These are phyloP conservation scores for Pseudocercospora fijiensis DNA, from an alignment of 2,329 filamentous ascomycete species.

Conservation along the genomic window DNA sequence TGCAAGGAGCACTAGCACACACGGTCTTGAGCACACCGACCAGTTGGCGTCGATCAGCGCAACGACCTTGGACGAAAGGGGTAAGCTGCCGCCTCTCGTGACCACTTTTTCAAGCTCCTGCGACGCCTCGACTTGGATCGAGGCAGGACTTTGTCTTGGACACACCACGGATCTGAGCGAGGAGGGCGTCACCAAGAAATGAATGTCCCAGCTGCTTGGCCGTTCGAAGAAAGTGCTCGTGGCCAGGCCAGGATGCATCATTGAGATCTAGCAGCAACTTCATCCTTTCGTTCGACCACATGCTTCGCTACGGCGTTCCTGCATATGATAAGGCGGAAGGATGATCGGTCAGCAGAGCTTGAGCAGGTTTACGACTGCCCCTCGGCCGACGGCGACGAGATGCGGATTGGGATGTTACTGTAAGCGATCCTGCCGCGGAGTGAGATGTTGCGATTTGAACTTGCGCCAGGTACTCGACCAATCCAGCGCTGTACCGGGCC, in stretches of 20 bases:
- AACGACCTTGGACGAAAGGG: neutral
- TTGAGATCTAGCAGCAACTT: neutral
- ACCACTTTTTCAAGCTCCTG: neutral
- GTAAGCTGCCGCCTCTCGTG: neutral
- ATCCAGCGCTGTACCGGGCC: neutral
- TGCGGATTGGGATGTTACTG: neutral
- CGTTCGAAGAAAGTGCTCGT: neutral
- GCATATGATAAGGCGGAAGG: neutral
- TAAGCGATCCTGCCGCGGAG: neutral
- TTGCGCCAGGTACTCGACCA: neutral
- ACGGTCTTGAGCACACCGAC: neutral
- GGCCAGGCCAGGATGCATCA: neutral
- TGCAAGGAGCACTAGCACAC: neutral
- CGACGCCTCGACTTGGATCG: neutral
- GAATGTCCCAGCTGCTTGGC: neutral
- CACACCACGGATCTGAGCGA: constrained; percentile 6
- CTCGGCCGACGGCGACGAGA: neutral
- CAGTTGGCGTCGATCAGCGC: neutral
- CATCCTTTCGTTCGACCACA: neutral
- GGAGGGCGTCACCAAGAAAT: neutral
- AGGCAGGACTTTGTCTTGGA: constrained; percentile 4
- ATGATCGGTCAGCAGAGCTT: neutral
- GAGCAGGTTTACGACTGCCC: neutral
- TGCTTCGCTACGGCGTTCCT: constrained; percentile 1
- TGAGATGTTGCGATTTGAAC: neutral